A percentile compares a stretch with the other conserved stretches of the same genome.
These are phyloP conservation scores for Trypanosoma avium DNA, from an alignment of 208 protist genomes.

Conservation along the genomic window DNA sequence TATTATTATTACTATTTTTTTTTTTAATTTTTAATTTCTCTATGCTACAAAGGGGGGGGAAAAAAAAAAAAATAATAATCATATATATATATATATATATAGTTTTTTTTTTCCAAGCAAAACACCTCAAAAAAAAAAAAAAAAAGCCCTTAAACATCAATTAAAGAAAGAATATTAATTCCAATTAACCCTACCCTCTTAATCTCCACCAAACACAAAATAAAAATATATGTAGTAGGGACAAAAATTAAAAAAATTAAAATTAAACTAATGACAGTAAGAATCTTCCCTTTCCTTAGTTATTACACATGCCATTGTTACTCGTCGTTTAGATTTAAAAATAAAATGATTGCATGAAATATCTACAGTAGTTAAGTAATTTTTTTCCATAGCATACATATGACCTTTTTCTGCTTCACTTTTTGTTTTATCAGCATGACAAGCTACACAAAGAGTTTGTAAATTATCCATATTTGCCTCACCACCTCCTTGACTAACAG, in stretches of 20 bases:
- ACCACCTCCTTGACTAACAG: slow-evolving; percentile 67
- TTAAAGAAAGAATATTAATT: no score
- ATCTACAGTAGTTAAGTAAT: slow-evolving; percentile 17
- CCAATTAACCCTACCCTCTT: no score
- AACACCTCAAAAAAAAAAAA: slow-evolving; percentile 6
- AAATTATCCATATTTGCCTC: slow-evolving; percentile 65
- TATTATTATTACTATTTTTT: background rate
- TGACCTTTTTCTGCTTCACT: slow-evolving; percentile 9
- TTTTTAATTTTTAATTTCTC: background rate
- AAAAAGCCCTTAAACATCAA: slow-evolving; percentile 1
- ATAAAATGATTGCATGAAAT: slow-evolving; percentile 13
- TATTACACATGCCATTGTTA: slow-evolving; percentile 10
- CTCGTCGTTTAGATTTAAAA: slow-evolving; percentile 8
- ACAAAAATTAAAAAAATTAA: background rate
- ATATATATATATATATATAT: slow-evolving; percentile 2
- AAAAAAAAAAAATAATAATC: background rate
- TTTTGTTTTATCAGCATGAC: slow-evolving; percentile 70
- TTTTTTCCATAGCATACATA: background rate
- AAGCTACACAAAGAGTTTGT: slow-evolving; percentile 82
- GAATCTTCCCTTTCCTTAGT: background rate
- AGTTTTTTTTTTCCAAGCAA: no score
- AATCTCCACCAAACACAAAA: no score
- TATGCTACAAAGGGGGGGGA: no score
- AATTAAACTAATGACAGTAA: background rate
- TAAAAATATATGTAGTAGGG: background rate